A percentile compares a stretch with the other conserved stretches of the same genome.
Conservation (phyloP, 257 asterid species). For the Solanum neorickii region DNA sequence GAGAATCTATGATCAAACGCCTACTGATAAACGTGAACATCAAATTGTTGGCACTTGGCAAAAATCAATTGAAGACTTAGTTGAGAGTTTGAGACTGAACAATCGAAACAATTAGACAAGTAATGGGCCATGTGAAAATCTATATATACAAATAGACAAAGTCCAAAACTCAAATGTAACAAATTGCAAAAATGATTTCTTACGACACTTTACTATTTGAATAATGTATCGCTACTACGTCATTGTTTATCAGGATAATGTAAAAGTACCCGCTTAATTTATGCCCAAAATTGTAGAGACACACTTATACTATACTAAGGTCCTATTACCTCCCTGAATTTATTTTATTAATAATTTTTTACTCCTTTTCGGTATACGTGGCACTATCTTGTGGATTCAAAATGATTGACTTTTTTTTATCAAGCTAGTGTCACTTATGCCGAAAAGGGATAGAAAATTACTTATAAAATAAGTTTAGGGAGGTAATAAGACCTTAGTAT, state of each 20-base stretch:
- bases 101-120: background rate
- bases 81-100: background rate
- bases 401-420: too few relatives aligned
- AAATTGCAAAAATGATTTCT: background rate
- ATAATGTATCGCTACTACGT: background rate
- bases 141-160: background rate
- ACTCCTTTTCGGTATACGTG: too few relatives aligned
- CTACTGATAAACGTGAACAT: background rate
- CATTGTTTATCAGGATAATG: background rate
- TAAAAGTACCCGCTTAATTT: fast-evolving
- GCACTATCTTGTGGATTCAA: too few relatives aligned
- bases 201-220: background rate
- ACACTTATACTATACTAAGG: too few relatives aligned
- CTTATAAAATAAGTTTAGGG: too few relatives aligned
- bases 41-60: background rate
- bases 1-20: background rate
- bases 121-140: background rate
- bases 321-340: too few relatives aligned
- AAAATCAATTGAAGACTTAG: background rate
- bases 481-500: too few relatives aligned
- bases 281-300: too few relatives aligned
- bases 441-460: too few relatives aligned
- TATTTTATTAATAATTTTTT: too few relatives aligned
- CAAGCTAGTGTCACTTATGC: too few relatives aligned
- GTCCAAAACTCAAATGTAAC: background rate